Base-by-base conservation (phyloP, 116 monocot genomes). In the Cymodocea nodosa region DNA sequence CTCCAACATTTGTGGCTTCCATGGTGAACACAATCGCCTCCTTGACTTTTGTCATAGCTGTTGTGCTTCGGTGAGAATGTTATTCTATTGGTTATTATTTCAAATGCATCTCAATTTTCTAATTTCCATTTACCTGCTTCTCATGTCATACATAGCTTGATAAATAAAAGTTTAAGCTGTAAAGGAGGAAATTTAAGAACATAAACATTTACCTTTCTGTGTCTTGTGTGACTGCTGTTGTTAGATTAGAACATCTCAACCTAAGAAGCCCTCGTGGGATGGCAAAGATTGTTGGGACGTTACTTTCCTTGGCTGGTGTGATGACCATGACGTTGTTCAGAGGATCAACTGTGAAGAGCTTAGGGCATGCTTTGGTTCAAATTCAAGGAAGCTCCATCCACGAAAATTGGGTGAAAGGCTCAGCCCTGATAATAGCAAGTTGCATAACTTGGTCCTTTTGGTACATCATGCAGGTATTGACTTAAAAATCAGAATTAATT, bases 391-490 rank as follows among this genome's bases (percentile, higher is more conserved):
- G 59, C 35, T 3, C 19, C 25, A 56, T 78, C 23, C 93, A 89
- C 71, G 82, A 82, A 74, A 74, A 50, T 39, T 86, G 86, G 89
- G 18, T 89, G 40, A 84, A 86, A 51, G 89, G 93, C 44, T 82
- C 93, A 14, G 63, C 80, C 56, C 80, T 89, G 9, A 77, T 73
- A 12, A 71, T 89, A 10, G 76, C 82, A 53, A 94, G 93, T 73
- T 86, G 89, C 81, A 73, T 86, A 18, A 71, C 84, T 58, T 89
- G 80, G 82, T 84, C 89, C 4, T 65, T 82, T 39, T 94, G 89
- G 89, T 89, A 94, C 67, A 80, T 89, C 74, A 89, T 94, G 89
- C 93, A 94, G 89, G 89, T 90, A 69, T 2, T 14, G 20, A 48
- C 15, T 22, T 24, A 6, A 4, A 3, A 49, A 48, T 44, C 11